Percentiles rank a stretch among this genome's conserved stretches.
Evolutionary conservation across 129 eudicot species (phyloP).

Genomic region (Glebionis coronaria): DNA sequence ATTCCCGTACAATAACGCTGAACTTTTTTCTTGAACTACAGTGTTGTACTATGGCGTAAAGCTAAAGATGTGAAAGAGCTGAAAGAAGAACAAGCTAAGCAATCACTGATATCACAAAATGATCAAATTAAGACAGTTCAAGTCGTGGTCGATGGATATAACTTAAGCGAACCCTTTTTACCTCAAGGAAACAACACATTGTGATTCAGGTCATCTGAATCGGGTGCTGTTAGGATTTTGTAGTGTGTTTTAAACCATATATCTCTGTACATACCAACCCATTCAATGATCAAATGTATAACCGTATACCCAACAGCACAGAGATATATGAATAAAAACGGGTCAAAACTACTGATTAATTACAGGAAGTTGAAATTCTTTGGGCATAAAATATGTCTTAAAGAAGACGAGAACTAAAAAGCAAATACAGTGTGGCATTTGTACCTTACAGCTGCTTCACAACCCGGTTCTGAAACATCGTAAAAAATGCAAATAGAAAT

Average conservation of each 20-base stretch:
- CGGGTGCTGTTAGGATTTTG: not conserved
- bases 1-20: not conserved
- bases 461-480: constrained; percentile 86
- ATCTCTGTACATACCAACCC: no score
- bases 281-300: no score
- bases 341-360: no score
- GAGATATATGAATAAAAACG: no score
- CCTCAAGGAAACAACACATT: constrained; percentile 7
- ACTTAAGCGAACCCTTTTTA: constrained; percentile 58
- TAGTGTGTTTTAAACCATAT: not conserved
- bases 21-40: constrained; percentile 16
- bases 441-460: constrained; percentile 75
- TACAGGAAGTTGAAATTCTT: no score
- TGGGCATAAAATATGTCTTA: not conserved
- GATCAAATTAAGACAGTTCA: constrained; percentile 20
- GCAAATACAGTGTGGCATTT: not conserved
- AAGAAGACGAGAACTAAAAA: not conserved
- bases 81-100: no score
- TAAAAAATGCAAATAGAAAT: constrained; percentile 94
- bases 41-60: no score
- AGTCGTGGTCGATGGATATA: constrained; percentile 29
- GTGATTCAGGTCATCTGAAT: not conserved
- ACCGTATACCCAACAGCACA: no score
- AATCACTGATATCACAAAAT: constrained; percentile 13
- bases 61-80: no score